Evolutionary conservation across 148 eudicot species (phyloP).

Genomic region (Nepenthes gracilis): DNA sequence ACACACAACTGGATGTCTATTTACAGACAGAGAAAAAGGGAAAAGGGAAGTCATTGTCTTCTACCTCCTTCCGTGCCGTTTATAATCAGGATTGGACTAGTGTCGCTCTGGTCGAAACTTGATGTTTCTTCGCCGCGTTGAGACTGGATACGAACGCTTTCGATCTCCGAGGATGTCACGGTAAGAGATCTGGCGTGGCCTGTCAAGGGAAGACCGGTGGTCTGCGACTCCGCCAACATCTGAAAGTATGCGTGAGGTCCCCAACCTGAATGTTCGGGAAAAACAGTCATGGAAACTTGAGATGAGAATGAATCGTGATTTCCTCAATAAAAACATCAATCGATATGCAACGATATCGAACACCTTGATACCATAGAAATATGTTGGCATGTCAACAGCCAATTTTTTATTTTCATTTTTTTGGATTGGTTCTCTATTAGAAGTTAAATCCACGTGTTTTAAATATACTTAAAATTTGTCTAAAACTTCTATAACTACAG

Average conservation of each 20-base stretch:
- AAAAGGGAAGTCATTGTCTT: too few relatives aligned
- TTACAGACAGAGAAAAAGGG: too few relatives aligned
- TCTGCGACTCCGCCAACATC: conserved; percentile 49
- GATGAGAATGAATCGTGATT: not conserved
- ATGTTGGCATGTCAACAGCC: too few relatives aligned
- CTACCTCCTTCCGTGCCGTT: not conserved
- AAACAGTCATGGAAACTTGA: not conserved
- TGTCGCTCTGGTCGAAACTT: not conserved
- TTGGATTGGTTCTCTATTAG: too few relatives aligned
- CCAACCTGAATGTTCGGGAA: conserved; percentile 48
- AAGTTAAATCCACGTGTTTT: too few relatives aligned
- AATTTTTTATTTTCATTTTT: too few relatives aligned
- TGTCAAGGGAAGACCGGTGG: conserved; percentile 19
- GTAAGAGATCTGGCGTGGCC: conserved; percentile 14
- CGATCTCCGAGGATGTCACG: conserved; percentile 29
- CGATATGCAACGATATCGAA: too few relatives aligned
- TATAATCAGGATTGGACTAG: not conserved
- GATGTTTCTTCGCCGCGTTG: conserved; percentile 8
- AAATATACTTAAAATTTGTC: too few relatives aligned
- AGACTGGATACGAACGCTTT: conserved; percentile 19
- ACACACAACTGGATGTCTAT: too few relatives aligned
- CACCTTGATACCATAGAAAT: too few relatives aligned
- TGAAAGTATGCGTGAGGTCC: conserved; percentile 75
- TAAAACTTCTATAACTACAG: too few relatives aligned
- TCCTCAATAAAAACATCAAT: too few relatives aligned